These are phyloP conservation scores for Elaphomyces granulatus DNA, from an alignment of 495 filamentous ascomycete genomes.

Conservation along the genomic window DNA sequence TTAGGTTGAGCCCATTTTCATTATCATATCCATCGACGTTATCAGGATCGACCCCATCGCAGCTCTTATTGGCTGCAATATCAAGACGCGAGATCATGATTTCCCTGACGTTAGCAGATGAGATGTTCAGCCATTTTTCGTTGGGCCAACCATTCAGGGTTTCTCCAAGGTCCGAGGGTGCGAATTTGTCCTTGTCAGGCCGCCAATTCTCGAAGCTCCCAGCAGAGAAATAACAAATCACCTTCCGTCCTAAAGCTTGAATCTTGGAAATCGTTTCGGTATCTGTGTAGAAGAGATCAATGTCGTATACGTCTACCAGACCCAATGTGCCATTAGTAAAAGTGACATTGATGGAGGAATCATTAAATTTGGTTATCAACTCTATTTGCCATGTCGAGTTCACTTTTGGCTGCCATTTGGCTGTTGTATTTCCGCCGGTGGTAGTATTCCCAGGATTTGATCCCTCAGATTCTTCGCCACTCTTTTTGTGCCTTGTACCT, in stretches of 20 bases:
- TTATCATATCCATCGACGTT: constrained; percentile 56
- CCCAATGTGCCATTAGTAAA: no score
- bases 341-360: no score
- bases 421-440: constrained; percentile 15
- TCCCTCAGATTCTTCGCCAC: constrained; percentile 9
- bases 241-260: constrained; percentile 34
- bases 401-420: constrained; percentile 33
- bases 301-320: constrained; percentile 41
- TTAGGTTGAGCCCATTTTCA: constrained; percentile 42
- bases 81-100: constrained; percentile 47
- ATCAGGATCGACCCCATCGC: constrained; percentile 58
- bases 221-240: constrained; percentile 64
- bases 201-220: constrained; percentile 49
- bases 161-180: constrained; percentile 34
- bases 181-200: constrained; percentile 40
- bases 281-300: constrained; percentile 44
- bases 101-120: constrained; percentile 37
- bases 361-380: constrained; percentile 27
- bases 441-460: constrained; percentile 1
- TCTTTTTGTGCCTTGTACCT: no score
- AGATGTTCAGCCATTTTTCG: constrained; percentile 52
- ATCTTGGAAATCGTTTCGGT: constrained; percentile 31
- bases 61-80: constrained; percentile 43
- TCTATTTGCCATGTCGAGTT: constrained; percentile 43
- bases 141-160: constrained; percentile 45